phyloP scores from a whole-genome alignment of 306 rosid genomes.

The Trichosanthes cucumerina region DNA sequence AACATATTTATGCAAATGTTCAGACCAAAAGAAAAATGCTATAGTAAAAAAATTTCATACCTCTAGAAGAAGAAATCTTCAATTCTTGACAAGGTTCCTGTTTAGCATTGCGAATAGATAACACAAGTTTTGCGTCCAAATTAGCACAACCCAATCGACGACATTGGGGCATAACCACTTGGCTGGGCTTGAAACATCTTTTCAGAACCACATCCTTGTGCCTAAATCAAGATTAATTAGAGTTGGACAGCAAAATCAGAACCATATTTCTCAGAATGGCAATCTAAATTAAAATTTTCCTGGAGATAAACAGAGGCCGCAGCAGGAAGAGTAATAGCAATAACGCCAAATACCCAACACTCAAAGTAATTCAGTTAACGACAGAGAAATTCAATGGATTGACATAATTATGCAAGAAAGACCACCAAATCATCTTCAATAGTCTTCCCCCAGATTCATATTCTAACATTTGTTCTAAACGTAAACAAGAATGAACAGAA shows the following conservation, averaged over 20 bases:
- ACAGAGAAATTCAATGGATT: not conserved
- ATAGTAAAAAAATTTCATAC: conserved; percentile 5
- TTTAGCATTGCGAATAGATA: not conserved
- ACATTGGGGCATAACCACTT: not conserved
- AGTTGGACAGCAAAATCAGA: not conserved
- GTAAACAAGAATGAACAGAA: not conserved
- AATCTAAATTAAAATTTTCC: not conserved
- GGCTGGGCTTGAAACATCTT: conserved; percentile 7
- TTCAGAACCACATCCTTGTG: conserved; percentile 8
- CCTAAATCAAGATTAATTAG: conserved; percentile 15
- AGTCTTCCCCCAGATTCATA: not conserved
- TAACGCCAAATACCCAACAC: not conserved
- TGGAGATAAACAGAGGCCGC: not conserved
- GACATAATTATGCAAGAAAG: not conserved
- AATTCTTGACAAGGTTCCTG: not conserved
- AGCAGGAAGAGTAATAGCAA: not conserved
- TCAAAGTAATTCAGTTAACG: not conserved
- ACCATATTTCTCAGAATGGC: not conserved
- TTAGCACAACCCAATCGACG: not conserved
- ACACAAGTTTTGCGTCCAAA: not conserved
- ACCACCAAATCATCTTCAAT: not conserved
- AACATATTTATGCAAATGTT: not conserved
- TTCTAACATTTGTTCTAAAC: not conserved
- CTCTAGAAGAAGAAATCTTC: conserved; percentile 8
- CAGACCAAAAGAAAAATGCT: not conserved